Conservation (phyloP, 129 eudicot species). For the Rutidosis leptorrhynchoides region DNA sequence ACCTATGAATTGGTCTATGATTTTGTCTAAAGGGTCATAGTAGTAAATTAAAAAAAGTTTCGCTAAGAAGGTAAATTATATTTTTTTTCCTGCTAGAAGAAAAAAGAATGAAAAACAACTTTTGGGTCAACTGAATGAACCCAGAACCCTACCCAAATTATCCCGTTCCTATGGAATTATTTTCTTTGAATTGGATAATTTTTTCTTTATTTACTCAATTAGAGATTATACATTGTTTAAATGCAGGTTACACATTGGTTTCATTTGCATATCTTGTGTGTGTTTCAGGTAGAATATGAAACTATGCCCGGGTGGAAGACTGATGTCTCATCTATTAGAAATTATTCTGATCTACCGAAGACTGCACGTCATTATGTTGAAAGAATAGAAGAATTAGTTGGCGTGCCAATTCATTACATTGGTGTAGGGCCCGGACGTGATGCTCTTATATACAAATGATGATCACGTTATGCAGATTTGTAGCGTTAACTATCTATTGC, state of each 20-base stretch:
- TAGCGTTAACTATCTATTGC: background rate
- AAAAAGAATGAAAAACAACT: no score
- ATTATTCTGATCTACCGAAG: constrained; percentile 72
- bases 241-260: background rate
- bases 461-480: constrained; percentile 13
- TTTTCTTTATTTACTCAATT: background rate
- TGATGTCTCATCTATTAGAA: constrained; percentile 75
- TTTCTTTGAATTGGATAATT: background rate
- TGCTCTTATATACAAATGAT: constrained; percentile 84
- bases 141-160: no score
- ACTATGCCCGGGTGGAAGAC: constrained; percentile 89
- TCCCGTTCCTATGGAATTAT: no score
- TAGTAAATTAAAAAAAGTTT: background rate
- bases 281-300: constrained; percentile 83
- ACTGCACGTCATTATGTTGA: constrained; percentile 79
- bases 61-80: no score
- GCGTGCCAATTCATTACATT: constrained; percentile 84
- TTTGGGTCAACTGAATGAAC: no score
- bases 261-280: background rate
- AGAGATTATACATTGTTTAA: background rate
- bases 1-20: background rate
- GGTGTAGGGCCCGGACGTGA: constrained; percentile 96
- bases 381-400: constrained; percentile 85
- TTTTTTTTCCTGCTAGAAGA: no score
- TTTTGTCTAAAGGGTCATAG: background rate